Base-by-base conservation (phyloP, 2,329 filamentous ascomycete genomes). In the Talaromyces amestolkiae region DNA sequence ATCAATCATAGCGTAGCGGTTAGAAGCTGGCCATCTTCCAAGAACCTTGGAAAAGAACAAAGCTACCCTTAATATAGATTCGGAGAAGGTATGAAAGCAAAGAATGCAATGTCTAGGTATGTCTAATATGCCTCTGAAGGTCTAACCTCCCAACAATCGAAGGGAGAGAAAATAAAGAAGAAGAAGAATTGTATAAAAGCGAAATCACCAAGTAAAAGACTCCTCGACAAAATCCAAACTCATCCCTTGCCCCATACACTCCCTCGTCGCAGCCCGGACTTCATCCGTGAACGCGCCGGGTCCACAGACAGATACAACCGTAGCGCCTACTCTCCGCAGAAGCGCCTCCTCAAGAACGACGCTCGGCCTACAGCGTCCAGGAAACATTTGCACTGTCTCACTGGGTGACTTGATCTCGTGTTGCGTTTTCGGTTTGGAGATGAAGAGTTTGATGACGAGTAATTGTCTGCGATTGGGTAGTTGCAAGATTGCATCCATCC, bases 401-500 rank as follows among this genome's bases (percentile, higher is more conserved):
- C 83, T 87, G n/a, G 81, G 82, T 53, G 79, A 82, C 51, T 82
- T 80, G 65, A 87, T 83, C 66, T 89, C 85, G 35, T 81, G 79
- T 2, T 79, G 77, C 27, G 79, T 80, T 65, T 84, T 80, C 4
- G 87, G 87, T 69, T 87, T 86, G 39, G 86, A 87, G 69, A 89
- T 83, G 75, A 87, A 89, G 4, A 89, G 80, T 70, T 86, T 83
- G 67, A 89, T 84, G 60, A 81, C 81, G 13, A 89, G 81, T 17
- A 87, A 79, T 33, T 89, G 83, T 64, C 85, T 80, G 8, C 87
- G 84, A 11, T 81, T 80, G 2, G 86, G 85, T 76, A 89, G 83
- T 27, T 81, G 80, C 43, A 89, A 79, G 67, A 89, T 86, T 70
- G 85, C 79, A 74, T 89, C 86, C 87, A 89, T 89, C 84, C 85